These are phyloP conservation scores for Leccinum rimulosum DNA, from an alignment of 768 basidiomycete species.

Conservation along the genomic window DNA sequence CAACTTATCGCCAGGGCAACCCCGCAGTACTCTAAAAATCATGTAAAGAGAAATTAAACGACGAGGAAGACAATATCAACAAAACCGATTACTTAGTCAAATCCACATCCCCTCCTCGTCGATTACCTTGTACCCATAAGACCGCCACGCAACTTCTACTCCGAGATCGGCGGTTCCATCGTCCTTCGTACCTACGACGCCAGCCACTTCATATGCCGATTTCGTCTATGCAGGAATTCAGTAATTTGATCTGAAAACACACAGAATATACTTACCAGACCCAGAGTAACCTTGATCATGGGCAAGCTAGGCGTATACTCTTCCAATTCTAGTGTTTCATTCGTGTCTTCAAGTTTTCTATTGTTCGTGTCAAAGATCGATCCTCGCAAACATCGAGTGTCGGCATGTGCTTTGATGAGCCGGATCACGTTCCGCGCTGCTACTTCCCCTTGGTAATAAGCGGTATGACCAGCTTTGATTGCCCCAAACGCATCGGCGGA, in stretches of 20 bases:
- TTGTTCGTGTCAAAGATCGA: background rate
- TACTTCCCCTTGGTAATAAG: slow-evolving; percentile 49
- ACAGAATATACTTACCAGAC: slow-evolving; percentile 40
- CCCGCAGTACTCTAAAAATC: background rate
- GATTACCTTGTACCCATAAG: slow-evolving; percentile 40
- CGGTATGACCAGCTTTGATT: slow-evolving; percentile 56
- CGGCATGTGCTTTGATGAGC: slow-evolving; percentile 35
- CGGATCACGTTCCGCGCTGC: slow-evolving; percentile 54
- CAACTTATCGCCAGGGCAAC: background rate
- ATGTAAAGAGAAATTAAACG: background rate
- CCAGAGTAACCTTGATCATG: slow-evolving; percentile 63
- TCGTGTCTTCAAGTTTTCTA: background rate
- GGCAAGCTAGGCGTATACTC: slow-evolving; percentile 46
- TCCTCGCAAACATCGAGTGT: background rate
- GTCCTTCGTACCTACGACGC: slow-evolving; percentile 41
- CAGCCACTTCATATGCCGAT: slow-evolving; percentile 46
- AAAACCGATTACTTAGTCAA: background rate
- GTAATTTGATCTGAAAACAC: background rate
- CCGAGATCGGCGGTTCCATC: slow-evolving; percentile 48
- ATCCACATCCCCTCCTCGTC: slow-evolving; percentile 24
- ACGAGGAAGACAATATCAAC: no score
- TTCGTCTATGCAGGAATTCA: slow-evolving; percentile 31
- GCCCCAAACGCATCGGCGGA: slow-evolving; percentile 65
- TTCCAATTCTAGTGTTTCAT: slow-evolving; percentile 30
- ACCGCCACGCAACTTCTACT: slow-evolving; percentile 46